Conservation (phyloP, 129 eudicot species). For the Escallonia herrerae region DNA sequence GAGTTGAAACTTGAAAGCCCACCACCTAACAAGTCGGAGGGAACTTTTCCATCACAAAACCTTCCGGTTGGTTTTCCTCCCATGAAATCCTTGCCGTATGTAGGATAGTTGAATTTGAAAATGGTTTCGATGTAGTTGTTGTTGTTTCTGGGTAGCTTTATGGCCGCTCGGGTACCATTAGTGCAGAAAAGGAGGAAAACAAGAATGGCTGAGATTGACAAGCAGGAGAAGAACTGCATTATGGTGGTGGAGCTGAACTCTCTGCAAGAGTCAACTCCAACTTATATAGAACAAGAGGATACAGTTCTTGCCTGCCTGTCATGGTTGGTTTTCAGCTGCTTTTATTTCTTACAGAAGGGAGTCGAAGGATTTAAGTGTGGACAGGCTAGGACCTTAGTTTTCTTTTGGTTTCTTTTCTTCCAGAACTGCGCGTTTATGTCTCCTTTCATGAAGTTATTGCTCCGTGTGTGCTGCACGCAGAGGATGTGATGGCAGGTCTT, state of each 20-base stretch:
- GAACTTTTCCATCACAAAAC: conserved; percentile 84
- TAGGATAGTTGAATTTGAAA: conserved; percentile 67
- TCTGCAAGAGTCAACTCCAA: background rate
- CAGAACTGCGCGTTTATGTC: background rate
- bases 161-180: conserved; percentile 5
- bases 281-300: background rate
- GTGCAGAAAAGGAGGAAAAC: conserved; percentile 1
- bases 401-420: too few relatives aligned
- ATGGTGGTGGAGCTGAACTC: background rate
- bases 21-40: conserved; percentile 68
- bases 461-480: background rate
- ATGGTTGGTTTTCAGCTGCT: background rate
- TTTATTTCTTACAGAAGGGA: background rate
- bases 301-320: background rate
- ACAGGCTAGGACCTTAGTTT: too few relatives aligned
- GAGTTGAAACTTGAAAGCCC: background rate
- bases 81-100: conserved; percentile 71
- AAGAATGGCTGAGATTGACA: background rate
- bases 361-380: background rate
- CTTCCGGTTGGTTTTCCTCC: conserved; percentile 81
- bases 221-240: background rate
- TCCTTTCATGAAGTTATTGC: background rate
- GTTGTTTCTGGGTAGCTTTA: conserved; percentile 38
- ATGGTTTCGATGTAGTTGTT: conserved; percentile 52
- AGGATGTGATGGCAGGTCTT: background rate